Evolutionary conservation across 164 flowering plant genomes (phyloP), one percentile per base, ranked within the genome.

Genomic region (Paratinospora sagittata): DNA sequence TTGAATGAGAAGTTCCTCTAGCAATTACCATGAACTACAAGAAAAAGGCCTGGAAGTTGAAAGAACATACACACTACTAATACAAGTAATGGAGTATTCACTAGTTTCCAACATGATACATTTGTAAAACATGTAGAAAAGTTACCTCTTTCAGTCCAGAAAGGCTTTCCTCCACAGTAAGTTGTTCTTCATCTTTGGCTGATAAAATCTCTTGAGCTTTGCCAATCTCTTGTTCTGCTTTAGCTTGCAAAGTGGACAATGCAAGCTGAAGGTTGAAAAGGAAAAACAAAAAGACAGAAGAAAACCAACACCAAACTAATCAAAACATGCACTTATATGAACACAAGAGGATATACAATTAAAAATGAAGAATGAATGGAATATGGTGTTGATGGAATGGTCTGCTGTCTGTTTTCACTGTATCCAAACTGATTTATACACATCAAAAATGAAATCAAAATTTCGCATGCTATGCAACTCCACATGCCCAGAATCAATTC

Each of bases 61-160:
- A n/a, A 52, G 17, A 30, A 33, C 33, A 52, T 13, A 64, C 6
- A 34, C 43, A 68, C 23, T 27, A 21, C 26, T 27, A 68, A n/a
- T 57, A 68, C 8, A 19, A 34, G 52, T 27, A 16, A 27, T 13
- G 55, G 45, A 27, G 10, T 36, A 65, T 47, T 21, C 47, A 65
- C 6, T 8, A 37, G 21, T 65, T 43, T 33, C 19, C 13, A 58
- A 13, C 43, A 39, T 24, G 57, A 23, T 21, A 66, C 34, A 66
- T 66, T 16, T 66, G n/a, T 23, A 27, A 17, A 55, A 52, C 17
- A 67, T 37, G 37, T 61, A 63, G 30, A 30, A n/a, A 21, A 0
- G 2, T 1, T 77, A 91, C 98, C 96, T 90, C 97, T 69, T 79
- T 77, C 19, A 94, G 81, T 65, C 86, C 98, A 1, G 82, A 81